A percentile compares a stretch with the other conserved stretches of the same genome.
These are phyloP conservation scores for Postia placenta DNA, from an alignment of 768 basidiomycete species.

Conservation along the genomic window DNA sequence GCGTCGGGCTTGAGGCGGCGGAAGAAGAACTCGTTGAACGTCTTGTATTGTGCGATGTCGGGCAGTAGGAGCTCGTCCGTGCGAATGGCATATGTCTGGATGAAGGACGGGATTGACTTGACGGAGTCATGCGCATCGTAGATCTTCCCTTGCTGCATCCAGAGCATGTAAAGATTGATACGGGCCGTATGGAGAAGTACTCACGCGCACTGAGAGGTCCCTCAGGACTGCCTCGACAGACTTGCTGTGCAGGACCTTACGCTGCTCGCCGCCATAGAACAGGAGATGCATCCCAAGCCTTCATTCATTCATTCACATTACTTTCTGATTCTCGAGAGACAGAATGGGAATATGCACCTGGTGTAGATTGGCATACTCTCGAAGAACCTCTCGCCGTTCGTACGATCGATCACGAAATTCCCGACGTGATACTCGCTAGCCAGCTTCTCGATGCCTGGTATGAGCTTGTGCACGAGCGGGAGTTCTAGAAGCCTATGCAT, in stretches of 20 bases:
- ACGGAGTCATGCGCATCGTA: constrained; percentile 49
- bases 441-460: constrained; percentile 52
- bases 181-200: constrained; percentile 6
- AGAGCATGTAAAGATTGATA: background rate
- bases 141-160: constrained; percentile 42
- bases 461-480: constrained; percentile 38
- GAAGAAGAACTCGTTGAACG: constrained; percentile 78
- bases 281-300: constrained; percentile 72
- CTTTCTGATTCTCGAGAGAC: constrained; percentile 10
- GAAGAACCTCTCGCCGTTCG: constrained; percentile 47
- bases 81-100: constrained; percentile 48
- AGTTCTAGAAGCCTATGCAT: constrained; percentile 24
- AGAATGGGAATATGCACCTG: constrained; percentile 24
- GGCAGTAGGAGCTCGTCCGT: constrained; percentile 56
- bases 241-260: constrained; percentile 41
- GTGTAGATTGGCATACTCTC: constrained; percentile 74
- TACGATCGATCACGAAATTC: constrained; percentile 50
- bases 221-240: constrained; percentile 44
- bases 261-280: constrained; percentile 51
- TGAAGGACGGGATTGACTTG: constrained; percentile 48
- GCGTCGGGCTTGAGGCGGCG: constrained; percentile 52
- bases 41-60: constrained; percentile 54
- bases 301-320: background rate
- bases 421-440: constrained; percentile 50
- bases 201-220: constrained; percentile 50